Conservation (phyloP, 75 land plant species). For the Sequoia sempervirens region DNA sequence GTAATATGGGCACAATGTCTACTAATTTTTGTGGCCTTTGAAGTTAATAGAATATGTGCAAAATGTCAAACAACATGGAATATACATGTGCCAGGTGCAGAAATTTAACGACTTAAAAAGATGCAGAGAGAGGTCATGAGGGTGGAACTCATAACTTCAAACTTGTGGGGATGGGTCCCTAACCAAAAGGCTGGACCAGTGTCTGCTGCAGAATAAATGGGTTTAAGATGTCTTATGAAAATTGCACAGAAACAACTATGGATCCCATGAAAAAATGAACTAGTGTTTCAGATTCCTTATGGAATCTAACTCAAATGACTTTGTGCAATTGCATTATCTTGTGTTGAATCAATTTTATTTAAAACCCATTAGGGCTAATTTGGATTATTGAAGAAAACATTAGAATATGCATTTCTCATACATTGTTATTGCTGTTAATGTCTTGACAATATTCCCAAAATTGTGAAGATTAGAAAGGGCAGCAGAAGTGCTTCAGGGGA, state of each 20-base stretch:
- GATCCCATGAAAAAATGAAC: not conserved
- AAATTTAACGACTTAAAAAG: too few relatives aligned
- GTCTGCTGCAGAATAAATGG: too few relatives aligned
- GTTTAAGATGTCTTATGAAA: not conserved
- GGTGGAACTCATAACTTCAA: not conserved
- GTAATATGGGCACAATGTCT: not conserved
- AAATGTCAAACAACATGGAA: too few relatives aligned
- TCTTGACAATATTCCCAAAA: not conserved
- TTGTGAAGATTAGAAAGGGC: not conserved
- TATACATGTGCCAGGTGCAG: too few relatives aligned
- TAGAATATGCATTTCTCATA: not conserved
- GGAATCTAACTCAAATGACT: not conserved
- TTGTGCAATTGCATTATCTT: not conserved
- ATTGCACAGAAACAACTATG: not conserved
- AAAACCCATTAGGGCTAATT: not conserved
- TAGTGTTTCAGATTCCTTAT: not conserved
- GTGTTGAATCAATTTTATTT: not conserved
- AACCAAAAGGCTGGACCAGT: not conserved
- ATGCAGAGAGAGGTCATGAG: too few relatives aligned
- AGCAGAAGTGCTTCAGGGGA: not conserved
- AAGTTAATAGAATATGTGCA: too few relatives aligned
- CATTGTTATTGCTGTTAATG: not conserved
- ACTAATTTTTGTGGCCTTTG: too few relatives aligned
- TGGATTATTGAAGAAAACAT: not conserved
- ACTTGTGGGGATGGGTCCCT: not conserved